Evolutionary conservation across 139 green algal species (phyloP).

Genomic region (Protoeuglena noctilucae): DNA sequence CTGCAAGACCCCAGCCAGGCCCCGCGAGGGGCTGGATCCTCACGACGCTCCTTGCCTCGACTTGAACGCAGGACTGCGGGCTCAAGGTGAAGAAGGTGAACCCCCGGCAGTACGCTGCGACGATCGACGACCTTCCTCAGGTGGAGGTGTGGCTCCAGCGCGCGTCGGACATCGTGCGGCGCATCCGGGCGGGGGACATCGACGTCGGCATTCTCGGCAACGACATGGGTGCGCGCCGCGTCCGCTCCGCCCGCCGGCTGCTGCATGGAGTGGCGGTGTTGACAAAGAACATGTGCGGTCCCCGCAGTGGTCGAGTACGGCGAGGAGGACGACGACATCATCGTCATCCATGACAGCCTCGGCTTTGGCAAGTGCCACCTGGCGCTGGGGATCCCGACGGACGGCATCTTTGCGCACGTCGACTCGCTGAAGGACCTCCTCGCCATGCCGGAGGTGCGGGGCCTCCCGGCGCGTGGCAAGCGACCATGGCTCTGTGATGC

Average conservation of each 20-base stretch:
- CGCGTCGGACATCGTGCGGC: conserved; percentile 85
- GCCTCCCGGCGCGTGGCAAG: no score
- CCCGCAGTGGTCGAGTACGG: conserved; percentile 26
- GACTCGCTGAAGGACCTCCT: conserved; percentile 49
- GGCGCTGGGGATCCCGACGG: conserved; percentile 70
- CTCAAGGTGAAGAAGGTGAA: conserved; percentile 91
- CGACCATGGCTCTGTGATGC: no score
- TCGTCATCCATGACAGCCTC: conserved; percentile 82
- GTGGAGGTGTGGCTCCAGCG: conserved; percentile 98
- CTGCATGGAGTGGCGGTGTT: no score
- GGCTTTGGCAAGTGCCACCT: conserved; percentile 90
- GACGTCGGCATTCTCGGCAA: conserved; percentile 94
- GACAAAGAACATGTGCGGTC: no score
- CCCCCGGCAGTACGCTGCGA: conserved; percentile 88
- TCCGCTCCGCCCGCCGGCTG: background rate
- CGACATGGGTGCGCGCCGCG: conserved; percentile 66
- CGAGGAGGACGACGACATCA: conserved; percentile 42
- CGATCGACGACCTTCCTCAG: conserved; percentile 66
- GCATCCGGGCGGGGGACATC: conserved; percentile 78
- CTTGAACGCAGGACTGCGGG: conserved; percentile 59
- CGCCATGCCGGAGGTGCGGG: background rate
- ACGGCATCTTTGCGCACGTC: conserved; percentile 45
- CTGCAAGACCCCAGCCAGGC: background rate
- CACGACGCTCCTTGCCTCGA: no score
- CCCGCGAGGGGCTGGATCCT: no score